Evolutionary conservation across 2,329 filamentous ascomycete genomes (phyloP).

Genomic region (Ceratocystis alfenasii): DNA sequence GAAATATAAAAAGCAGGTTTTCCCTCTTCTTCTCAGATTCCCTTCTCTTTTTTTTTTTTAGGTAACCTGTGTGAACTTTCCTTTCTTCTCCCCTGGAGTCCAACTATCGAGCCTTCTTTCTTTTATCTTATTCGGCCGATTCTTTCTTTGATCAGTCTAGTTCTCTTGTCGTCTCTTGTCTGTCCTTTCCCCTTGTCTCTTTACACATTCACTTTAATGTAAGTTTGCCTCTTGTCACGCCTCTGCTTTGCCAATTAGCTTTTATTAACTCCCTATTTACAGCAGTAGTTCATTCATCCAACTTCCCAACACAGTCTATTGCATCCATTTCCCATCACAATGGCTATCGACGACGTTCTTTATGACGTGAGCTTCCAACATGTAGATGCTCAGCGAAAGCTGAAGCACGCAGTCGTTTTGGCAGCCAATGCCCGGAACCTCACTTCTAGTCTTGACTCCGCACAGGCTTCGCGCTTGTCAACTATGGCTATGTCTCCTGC

Average conservation of each 20-base stretch:
- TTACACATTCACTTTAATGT: conserved; percentile 6
- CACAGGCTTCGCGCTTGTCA: conserved; percentile 4
- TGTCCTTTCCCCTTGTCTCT: not conserved
- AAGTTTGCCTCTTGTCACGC: not conserved
- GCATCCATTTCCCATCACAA: not conserved
- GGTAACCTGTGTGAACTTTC: not conserved
- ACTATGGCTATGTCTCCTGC: not conserved
- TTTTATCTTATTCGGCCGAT: not conserved
- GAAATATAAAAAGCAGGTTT: not conserved
- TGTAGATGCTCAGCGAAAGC: conserved; percentile 7
- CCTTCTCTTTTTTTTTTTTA: not conserved
- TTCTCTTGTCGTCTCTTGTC: not conserved
- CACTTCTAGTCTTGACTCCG: not conserved
- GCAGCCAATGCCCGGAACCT: not conserved
- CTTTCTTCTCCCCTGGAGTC: not conserved
- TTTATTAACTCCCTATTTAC: too few species aligned
- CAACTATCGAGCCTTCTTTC: not conserved
- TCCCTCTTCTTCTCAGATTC: not conserved
- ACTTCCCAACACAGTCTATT: too few species aligned
- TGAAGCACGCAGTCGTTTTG: not conserved
- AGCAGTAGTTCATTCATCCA: too few species aligned
- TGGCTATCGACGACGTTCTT: conserved; percentile 13
- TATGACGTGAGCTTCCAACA: conserved; percentile 6
- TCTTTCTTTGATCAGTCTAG: not conserved
- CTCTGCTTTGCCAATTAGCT: not conserved